Conservation (phyloP, 75 land plant genomes). For the Pinus albicaulis region DNA sequence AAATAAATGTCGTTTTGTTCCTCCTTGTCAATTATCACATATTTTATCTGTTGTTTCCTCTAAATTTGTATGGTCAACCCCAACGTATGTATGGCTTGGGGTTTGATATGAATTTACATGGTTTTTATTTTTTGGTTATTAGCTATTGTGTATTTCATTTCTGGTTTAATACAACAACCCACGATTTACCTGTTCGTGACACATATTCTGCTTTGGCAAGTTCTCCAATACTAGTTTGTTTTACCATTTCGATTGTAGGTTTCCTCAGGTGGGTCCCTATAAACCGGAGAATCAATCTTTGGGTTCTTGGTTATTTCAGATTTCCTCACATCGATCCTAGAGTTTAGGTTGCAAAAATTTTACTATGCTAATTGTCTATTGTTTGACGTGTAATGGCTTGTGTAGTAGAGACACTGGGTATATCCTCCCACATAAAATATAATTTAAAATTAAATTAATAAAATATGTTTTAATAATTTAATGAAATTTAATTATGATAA, state of each 20-base stretch:
- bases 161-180: neutral
- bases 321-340: neutral
- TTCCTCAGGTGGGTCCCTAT: neutral
- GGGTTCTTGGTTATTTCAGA: neutral
- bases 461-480: no score
- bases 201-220: neutral
- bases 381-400: neutral
- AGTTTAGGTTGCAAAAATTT: neutral
- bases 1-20: no score
- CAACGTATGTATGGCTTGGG: no score
- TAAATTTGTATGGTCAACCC: no score
- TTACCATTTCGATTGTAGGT: neutral
- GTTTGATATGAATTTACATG: no score
- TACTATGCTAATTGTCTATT: neutral
- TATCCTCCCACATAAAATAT: conserved; percentile 1
- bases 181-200: neutral
- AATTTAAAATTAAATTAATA: no score
- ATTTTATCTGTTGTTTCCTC: no score
- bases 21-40: no score
- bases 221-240: neutral
- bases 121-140: neutral
- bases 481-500: no score
- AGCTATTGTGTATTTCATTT: neutral
- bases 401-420: neutral
- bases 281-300: neutral